A percentile compares a stretch with the other conserved stretches of the same genome.
phyloP scores from a whole-genome alignment of 768 basidiomycete genomes.

The Termitomyces sp. region DNA sequence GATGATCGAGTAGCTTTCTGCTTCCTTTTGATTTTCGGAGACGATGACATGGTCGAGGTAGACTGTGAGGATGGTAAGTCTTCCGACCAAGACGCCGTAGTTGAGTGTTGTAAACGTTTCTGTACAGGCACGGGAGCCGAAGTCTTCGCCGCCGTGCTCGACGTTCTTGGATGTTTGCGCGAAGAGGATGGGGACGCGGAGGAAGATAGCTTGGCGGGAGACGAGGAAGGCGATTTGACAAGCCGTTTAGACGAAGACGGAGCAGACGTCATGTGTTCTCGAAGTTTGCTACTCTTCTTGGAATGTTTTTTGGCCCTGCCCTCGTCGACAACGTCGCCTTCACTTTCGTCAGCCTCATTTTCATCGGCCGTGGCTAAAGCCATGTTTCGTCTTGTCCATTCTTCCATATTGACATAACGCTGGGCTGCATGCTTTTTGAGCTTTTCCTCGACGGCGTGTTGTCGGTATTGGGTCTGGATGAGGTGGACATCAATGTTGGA shows the following conservation, averaged over 20 bases:
- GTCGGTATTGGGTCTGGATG: conserved; percentile 34
- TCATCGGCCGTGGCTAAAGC: neutral
- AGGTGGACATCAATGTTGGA: conserved; percentile 37
- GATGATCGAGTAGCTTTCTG: neutral
- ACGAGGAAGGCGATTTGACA: neutral
- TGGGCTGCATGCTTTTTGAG: conserved; percentile 7
- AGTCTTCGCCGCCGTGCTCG: neutral
- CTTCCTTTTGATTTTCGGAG: conserved; percentile 1
- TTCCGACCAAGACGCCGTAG: neutral
- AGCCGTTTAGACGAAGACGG: neutral
- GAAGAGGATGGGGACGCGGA: neutral
- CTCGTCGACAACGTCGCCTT: neutral
- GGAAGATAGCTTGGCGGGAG: neutral
- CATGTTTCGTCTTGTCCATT: neutral
- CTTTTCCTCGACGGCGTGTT: conserved; percentile 45
- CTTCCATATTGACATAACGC: neutral
- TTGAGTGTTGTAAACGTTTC: neutral
- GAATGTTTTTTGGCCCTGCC: neutral
- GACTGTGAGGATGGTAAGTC: neutral
- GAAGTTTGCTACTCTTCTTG: neutral
- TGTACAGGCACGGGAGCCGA: neutral
- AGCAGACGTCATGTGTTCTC: neutral
- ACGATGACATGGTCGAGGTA: neutral
- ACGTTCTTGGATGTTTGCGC: neutral
- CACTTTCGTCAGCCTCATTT: neutral